Conservation (phyloP, 2,329 filamentous ascomycete species). For the Ustilaginoidea virens region DNA sequence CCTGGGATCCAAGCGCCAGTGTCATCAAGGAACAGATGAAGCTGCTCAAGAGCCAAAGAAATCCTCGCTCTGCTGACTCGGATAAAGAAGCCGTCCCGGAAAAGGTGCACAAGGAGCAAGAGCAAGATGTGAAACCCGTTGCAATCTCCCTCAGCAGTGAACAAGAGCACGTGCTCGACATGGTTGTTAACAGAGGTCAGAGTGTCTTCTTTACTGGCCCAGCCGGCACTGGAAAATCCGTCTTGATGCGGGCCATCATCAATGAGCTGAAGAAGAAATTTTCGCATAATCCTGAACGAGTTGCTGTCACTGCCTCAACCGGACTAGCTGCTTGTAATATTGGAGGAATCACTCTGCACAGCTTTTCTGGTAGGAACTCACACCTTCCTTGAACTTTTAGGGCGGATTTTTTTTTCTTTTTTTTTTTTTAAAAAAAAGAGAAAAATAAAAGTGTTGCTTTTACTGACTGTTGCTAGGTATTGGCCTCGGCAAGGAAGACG, state of each 20-base stretch:
- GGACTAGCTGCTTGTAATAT: slow-evolving; percentile 94
- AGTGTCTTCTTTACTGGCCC: slow-evolving; percentile 98
- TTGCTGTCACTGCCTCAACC: slow-evolving; percentile 91
- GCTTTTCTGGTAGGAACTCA: slow-evolving; percentile 62
- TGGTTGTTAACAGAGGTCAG: slow-evolving; percentile 65
- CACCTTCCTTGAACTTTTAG: too few relatives aligned
- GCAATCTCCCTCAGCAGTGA: slow-evolving; percentile 68
- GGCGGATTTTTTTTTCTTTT: too few relatives aligned
- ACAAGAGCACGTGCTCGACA: slow-evolving; percentile 66
- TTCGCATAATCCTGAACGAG: slow-evolving; percentile 58
- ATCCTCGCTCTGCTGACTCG: slow-evolving; percentile 19
- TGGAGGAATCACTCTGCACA: slow-evolving; percentile 87
- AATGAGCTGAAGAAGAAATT: slow-evolving; percentile 63
- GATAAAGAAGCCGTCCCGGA: slow-evolving; percentile 19
- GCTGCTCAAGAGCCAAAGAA: slow-evolving; percentile 45
- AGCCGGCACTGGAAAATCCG: slow-evolving; percentile 92
- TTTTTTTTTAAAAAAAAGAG: too few relatives aligned
- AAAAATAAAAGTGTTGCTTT: too few relatives aligned
- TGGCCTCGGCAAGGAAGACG: slow-evolving; percentile 82
- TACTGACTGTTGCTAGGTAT: slow-evolving; percentile 31
- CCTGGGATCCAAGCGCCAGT: slow-evolving; percentile 63
- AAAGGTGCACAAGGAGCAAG: background rate
- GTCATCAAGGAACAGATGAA: slow-evolving; percentile 66
- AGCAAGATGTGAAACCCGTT: slow-evolving; percentile 24
- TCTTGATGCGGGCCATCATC: slow-evolving; percentile 87